Percentiles rank a stretch among this genome's conserved stretches.
Conservation (phyloP, 1,284 basidiomycete genomes). For the Cutaneotrichosporon daszewskae region DNA sequence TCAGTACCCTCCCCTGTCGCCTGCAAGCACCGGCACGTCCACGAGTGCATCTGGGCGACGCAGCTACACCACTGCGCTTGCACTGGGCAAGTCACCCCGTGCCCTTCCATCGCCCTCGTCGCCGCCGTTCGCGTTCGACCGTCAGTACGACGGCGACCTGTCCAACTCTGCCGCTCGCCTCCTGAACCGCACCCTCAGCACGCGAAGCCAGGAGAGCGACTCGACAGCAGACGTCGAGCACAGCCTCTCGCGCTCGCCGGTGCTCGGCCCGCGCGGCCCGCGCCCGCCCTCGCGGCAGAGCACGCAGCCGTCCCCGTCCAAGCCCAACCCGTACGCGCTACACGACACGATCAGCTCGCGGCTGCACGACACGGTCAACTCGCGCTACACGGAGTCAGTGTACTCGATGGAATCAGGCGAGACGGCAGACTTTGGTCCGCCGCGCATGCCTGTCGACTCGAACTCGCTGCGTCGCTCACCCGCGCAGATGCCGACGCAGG, state of each 20-base stretch:
- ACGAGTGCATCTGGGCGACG: constrained; percentile 1
- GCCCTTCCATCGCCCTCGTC: neutral
- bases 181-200: constrained; percentile 8
- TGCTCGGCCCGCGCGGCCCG: constrained; percentile 3
- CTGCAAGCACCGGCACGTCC: neutral
- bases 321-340: too few relatives aligned
- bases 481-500: neutral
- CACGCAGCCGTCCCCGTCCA: too few relatives aligned
- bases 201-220: constrained; percentile 16
- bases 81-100: neutral
- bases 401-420: neutral
- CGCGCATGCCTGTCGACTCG: neutral
- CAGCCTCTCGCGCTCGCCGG: constrained; percentile 13
- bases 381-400: neutral
- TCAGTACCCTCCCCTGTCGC: too few relatives aligned
- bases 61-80: constrained; percentile 6
- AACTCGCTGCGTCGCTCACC: neutral
- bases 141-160: neutral
- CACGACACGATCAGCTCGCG: neutral
- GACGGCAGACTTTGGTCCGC: too few relatives aligned
- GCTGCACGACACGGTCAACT: neutral
- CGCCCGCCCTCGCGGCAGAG: neutral
- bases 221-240: constrained; percentile 27
- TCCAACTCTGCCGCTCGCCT: constrained; percentile 1
- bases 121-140: neutral